Evolutionary conservation across 1,284 basidiomycete species (phyloP).

Genomic region (Tilletiaria anomala): DNA sequence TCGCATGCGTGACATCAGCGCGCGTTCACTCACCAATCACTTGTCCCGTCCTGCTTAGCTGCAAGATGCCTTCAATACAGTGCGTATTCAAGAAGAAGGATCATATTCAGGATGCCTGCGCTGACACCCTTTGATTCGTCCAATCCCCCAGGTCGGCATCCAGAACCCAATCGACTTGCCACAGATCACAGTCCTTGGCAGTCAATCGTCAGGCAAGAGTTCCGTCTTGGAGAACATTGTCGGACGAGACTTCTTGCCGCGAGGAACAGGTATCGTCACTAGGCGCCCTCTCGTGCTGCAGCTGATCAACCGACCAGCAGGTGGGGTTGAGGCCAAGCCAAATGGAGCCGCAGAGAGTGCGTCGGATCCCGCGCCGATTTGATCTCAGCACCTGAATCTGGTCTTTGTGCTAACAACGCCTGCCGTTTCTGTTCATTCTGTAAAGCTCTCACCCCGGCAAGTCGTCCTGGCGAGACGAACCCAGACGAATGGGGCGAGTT

Average conservation of each 20-base stretch:
- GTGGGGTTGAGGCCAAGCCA: conserved; percentile 6
- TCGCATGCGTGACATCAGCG: not conserved
- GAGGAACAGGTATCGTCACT: conserved; percentile 88
- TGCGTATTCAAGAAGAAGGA: conserved; percentile 1
- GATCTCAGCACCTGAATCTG: not conserved
- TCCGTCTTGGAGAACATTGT: conserved; percentile 70
- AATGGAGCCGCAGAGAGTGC: conserved; percentile 1
- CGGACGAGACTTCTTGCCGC: conserved; percentile 75
- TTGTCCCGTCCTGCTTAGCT: conserved; percentile 9
- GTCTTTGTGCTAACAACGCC: not conserved
- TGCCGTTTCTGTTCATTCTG: not conserved
- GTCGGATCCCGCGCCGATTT: not conserved
- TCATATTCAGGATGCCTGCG: not conserved
- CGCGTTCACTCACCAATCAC: not conserved
- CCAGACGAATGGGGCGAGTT: conserved; percentile 99
- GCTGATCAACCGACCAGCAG: conserved; percentile 64
- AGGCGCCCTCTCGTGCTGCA: conserved; percentile 84
- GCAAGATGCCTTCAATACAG: conserved; percentile 24
- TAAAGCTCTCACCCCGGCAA: too few relatives aligned
- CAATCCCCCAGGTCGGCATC: conserved; percentile 14
- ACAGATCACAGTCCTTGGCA: conserved; percentile 43
- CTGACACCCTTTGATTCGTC: not conserved
- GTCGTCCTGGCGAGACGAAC: conserved; percentile 51
- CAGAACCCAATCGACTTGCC: conserved; percentile 44
- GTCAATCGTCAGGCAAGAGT: conserved; percentile 45